Base-by-base conservation (phyloP, 345 rosid genomes). In the Dipteronia dyeriana region DNA sequence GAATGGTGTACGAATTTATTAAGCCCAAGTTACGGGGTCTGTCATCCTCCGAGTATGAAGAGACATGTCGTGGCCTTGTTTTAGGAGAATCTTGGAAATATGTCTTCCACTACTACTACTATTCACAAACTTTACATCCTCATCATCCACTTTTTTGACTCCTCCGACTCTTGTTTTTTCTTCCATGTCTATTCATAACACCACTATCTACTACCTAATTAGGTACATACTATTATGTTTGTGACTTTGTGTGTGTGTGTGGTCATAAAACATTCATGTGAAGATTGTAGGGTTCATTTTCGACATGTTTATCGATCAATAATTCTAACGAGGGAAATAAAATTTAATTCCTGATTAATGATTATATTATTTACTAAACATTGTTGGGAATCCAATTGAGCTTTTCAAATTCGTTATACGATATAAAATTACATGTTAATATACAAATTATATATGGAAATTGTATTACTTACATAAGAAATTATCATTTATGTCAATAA, bases 31-130 rank as follows among this genome's bases (percentile, higher is more conserved):
- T 49, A 75, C 62, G 75, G 81, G 81, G 66, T 3, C 1, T 39
- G 70, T 25, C n/a, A n/a, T n/a, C n/a, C n/a, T n/a, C n/a, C n/a
- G n/a, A n/a, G 83, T 59, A 49, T 17, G 77, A 66, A 66, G 79
- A 31, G 73, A 81, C 85, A 73, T 62, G 75, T 68, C 74, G 56
- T 41, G 68, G 66, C 74, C 39, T 76, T 68, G 79, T 68, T 72
- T 72, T 49, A 47, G 68, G 76, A 38, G 82, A 78, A 71, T 78
- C 86, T 78, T 75, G 82, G 83, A 79, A 73, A 11, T 70, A 72
- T 51, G 83, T 29, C 66, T 56, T 79, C 86, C 79, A 54, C 69
- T 64, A 19, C 9, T 34, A 31, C 34, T 31, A 31, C 3, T 31
- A 31, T 31, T 3, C 63, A 51, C 11, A 39, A 23, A 7, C 71